phyloP scores from a whole-genome alignment of 2,329 filamentous ascomycete genomes.

The Achaetomium macrosporum region DNA sequence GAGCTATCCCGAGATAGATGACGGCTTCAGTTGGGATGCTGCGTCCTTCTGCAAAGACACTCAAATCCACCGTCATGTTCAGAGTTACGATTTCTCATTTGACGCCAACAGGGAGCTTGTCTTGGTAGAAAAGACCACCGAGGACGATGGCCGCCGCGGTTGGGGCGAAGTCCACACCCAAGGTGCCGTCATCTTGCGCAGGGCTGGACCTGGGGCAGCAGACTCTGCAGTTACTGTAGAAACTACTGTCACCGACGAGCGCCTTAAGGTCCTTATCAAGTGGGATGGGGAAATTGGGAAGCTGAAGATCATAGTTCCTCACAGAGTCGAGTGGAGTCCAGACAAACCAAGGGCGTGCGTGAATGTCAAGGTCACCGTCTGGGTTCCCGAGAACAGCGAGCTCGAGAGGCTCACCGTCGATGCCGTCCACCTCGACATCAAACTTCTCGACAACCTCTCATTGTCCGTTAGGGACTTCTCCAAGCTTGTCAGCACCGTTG shows the following conservation, averaged over 20 bases:
- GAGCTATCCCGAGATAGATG: constrained; percentile 27
- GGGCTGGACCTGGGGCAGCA: constrained; percentile 29
- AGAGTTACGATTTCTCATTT: constrained; percentile 33
- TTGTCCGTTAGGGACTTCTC: constrained; percentile 29
- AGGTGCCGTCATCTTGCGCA: constrained; percentile 43
- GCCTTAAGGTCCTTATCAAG: constrained; percentile 31
- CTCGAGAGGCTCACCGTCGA: constrained; percentile 35
- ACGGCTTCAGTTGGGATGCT: constrained; percentile 19
- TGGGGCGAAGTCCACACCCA: constrained; percentile 34
- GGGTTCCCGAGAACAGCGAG: constrained; percentile 37
- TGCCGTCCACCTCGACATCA: constrained; percentile 36
- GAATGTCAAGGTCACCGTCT: constrained; percentile 42
- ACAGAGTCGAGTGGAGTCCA: constrained; percentile 27
- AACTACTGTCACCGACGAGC: constrained; percentile 40
- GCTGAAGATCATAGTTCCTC: constrained; percentile 37
- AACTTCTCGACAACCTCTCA: constrained; percentile 36
- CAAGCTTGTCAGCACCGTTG: constrained; percentile 33
- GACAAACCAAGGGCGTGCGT: constrained; percentile 37
- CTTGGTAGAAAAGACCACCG: constrained; percentile 35
- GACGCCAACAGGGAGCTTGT: constrained; percentile 31
- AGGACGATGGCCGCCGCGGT: constrained; percentile 16
- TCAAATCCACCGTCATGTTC: constrained; percentile 27
- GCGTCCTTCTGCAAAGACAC: constrained; percentile 17
- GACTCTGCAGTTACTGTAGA: constrained; percentile 39
- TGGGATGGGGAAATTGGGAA: constrained; percentile 33